A percentile compares a stretch with the other conserved stretches of the same genome.
These are phyloP conservation scores for Physocladia obscura DNA, from an alignment of 192 early-diverging fungal genomes.

Conservation along the genomic window DNA sequence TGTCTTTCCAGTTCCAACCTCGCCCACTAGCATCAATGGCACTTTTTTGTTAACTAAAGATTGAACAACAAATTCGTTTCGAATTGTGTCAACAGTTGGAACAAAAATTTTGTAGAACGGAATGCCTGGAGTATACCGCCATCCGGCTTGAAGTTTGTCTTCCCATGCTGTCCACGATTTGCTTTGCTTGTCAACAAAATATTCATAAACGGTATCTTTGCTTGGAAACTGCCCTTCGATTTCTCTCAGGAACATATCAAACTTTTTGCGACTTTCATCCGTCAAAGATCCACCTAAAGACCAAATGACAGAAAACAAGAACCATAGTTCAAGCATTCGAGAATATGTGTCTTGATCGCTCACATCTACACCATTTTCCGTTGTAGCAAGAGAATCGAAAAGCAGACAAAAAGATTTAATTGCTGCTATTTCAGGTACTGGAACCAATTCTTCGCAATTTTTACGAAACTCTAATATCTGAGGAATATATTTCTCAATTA, in stretches of 20 bases:
- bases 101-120: constrained; percentile 67
- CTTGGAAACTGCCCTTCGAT: constrained; percentile 62
- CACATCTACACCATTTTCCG: constrained; percentile 55
- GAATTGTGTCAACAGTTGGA: constrained; percentile 60
- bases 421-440: constrained; percentile 50
- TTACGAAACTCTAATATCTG: constrained; percentile 52
- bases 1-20: constrained; percentile 63
- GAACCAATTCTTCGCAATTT: constrained; percentile 47
- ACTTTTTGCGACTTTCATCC: constrained; percentile 48
- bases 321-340: constrained; percentile 60
- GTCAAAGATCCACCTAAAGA: constrained; percentile 56
- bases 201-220: constrained; percentile 62
- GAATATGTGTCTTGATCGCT: constrained; percentile 46
- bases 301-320: constrained; percentile 60
- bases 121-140: constrained; percentile 45
- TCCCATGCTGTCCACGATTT: constrained; percentile 57
- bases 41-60: constrained; percentile 46
- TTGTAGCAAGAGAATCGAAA: constrained; percentile 49
- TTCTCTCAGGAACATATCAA: constrained; percentile 61
- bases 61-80: constrained; percentile 55
- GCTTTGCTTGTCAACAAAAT: constrained; percentile 58
- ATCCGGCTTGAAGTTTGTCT: constrained; percentile 51
- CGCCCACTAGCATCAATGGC: constrained; percentile 54
- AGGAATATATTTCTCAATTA: constrained; percentile 53
- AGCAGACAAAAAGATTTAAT: constrained; percentile 49